phyloP scores from a whole-genome alignment of 2,329 filamentous ascomycete genomes.

The Alternaria sp. region DNA sequence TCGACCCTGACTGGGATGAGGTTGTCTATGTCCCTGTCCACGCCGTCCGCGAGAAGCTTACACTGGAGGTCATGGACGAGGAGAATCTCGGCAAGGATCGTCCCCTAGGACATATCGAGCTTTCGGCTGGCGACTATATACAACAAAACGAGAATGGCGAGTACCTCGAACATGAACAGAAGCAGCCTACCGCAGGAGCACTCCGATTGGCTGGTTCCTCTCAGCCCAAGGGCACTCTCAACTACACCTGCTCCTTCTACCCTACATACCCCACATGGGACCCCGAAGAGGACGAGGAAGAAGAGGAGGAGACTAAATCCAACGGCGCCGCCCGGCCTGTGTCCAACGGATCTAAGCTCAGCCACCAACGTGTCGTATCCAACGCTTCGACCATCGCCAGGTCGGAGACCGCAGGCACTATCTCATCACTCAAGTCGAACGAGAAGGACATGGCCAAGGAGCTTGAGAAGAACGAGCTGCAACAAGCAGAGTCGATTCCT shows the following conservation, averaged over 20 bases:
- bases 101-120: constrained; percentile 79
- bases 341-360: constrained; percentile 29
- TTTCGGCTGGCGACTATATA: constrained; percentile 80
- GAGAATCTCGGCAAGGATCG: constrained; percentile 92
- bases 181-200: constrained; percentile 69
- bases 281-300: constrained; percentile 78
- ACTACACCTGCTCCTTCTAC: constrained; percentile 87
- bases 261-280: constrained; percentile 87
- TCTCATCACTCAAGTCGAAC: constrained; percentile 49
- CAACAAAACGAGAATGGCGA: constrained; percentile 78
- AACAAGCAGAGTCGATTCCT: constrained; percentile 55
- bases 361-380: constrained; percentile 27
- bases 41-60: constrained; percentile 79
- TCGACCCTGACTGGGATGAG: constrained; percentile 95
- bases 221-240: constrained; percentile 77
- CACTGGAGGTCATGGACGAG: constrained; percentile 94
- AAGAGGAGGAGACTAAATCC: constrained; percentile 33
- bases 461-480: constrained; percentile 55
- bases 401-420: constrained; percentile 49
- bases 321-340: constrained; percentile 30
- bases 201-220: constrained; percentile 77
- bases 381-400: constrained; percentile 30
- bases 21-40: constrained; percentile 93
- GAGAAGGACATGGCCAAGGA: constrained; percentile 53
- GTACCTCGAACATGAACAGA: constrained; percentile 79